Percentiles rank a stretch among this genome's conserved stretches.
Evolutionary conservation across 2,329 filamentous ascomycete species (phyloP).

Genomic region (Pestalotiopsis sp.): DNA sequence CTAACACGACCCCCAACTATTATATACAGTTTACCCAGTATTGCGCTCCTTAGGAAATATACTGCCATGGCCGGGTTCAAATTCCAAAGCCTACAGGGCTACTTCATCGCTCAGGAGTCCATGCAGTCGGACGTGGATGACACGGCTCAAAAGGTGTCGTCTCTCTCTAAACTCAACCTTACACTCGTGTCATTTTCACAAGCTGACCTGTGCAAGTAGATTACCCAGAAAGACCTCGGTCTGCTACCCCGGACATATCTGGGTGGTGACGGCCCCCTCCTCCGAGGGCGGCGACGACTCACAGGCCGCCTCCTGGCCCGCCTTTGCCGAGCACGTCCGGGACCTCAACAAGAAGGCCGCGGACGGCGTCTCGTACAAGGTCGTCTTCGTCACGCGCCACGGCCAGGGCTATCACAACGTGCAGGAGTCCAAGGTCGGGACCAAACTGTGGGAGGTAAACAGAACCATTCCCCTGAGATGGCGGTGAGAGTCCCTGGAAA

Average conservation of each 20-base stretch:
- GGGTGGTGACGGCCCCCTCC: neutral
- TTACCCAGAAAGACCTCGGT: constrained; percentile 1
- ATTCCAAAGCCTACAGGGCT: neutral
- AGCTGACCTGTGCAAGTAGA: neutral
- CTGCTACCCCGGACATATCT: neutral
- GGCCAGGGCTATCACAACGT: constrained; percentile 17
- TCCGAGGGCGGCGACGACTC: neutral
- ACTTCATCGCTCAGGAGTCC: neutral
- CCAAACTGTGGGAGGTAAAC: constrained; percentile 15
- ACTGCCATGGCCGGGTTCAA: neutral
- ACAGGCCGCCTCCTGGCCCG: constrained; percentile 2
- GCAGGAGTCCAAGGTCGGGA: constrained; percentile 15
- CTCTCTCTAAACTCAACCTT: neutral
- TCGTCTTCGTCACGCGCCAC: constrained; percentile 16
- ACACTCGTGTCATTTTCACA: neutral
- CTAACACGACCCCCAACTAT: neutral
- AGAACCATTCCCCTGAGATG: neutral
- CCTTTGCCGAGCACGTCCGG: constrained; percentile 12
- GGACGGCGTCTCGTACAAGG: constrained; percentile 16
- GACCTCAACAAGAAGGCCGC: constrained; percentile 11
- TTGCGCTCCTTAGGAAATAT: neutral
- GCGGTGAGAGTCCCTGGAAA: neutral
- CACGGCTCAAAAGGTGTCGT: neutral
- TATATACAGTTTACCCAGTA: neutral
- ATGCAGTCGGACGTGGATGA: neutral